Conservation (phyloP, 257 asterid species). For the Ajuga chamaepitys region DNA sequence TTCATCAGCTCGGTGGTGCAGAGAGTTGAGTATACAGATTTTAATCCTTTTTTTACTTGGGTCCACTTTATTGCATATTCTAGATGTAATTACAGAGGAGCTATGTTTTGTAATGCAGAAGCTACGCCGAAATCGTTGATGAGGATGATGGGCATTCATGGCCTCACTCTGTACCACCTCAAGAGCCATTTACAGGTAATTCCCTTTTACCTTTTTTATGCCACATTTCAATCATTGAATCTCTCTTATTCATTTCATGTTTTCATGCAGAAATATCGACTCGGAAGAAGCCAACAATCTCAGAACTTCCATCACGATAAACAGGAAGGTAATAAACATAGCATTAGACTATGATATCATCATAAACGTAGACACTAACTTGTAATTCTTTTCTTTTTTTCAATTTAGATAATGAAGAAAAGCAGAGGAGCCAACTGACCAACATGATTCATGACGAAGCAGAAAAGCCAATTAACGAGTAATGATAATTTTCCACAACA, state of each 20-base stretch:
- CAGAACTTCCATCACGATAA: constrained; percentile 32
- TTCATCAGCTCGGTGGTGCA: constrained; percentile 76
- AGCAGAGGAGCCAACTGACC: constrained; percentile 21
- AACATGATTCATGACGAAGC: constrained; percentile 38
- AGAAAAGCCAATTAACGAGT: constrained; percentile 58
- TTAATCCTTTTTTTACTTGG: background rate
- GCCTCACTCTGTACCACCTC: constrained; percentile 88
- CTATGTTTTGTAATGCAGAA: constrained; percentile 42
- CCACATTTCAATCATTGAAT: background rate
- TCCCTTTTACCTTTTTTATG: background rate
- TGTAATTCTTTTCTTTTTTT: background rate
- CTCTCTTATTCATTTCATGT: constrained; percentile 2
- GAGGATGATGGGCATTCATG: constrained; percentile 87
- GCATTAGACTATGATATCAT: background rate
- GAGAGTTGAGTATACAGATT: constrained; percentile 50
- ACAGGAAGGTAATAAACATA: constrained; percentile 39
- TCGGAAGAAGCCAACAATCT: constrained; percentile 63
- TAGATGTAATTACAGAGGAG: background rate
- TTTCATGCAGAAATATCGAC: constrained; percentile 67
- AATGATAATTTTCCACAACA: constrained; percentile 15
- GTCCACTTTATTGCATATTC: background rate
- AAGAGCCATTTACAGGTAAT: constrained; percentile 92
- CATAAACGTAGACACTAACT: constrained; percentile 1
- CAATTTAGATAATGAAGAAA: constrained; percentile 41
- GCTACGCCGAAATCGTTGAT: constrained; percentile 95